Conservation (phyloP, 2,329 filamentous ascomycete species). For the Alternaria burnsii region DNA sequence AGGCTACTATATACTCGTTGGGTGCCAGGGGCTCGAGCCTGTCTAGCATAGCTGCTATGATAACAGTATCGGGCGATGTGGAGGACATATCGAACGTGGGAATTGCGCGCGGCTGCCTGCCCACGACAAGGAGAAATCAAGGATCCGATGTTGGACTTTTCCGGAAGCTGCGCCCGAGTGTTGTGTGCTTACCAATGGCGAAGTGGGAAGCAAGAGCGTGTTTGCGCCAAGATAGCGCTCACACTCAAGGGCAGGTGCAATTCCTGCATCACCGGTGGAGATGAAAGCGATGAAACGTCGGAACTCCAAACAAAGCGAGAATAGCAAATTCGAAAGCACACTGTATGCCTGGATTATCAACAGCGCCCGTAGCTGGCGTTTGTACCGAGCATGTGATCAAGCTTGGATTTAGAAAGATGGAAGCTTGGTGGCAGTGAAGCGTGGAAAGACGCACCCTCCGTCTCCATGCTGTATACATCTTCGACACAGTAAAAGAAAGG, state of each 20-base stretch:
- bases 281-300: not conserved
- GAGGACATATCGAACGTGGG: conserved; percentile 10
- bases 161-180: not conserved
- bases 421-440: not conserved
- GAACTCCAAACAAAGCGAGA: not conserved
- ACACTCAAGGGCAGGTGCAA: conserved; percentile 1
- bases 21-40: conserved; percentile 24
- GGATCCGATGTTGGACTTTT: not conserved
- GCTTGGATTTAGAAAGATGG: not conserved
- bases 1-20: conserved; percentile 39
- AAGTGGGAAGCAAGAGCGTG: conserved; percentile 16
- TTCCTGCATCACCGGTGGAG: not conserved
- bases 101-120: not conserved
- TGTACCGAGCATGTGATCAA: not conserved
- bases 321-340: not conserved
- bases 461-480: not conserved
- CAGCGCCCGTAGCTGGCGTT: not conserved
- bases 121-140: not conserved
- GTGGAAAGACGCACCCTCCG: not conserved
- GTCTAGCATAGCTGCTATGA: conserved; percentile 18
- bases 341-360: not conserved
- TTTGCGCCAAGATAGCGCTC: conserved; percentile 23
- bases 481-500: rapidly evolving
- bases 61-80: not conserved
- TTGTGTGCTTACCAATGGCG: not conserved